Evolutionary conservation across 345 rosid genomes (phyloP).

Genomic region (Citrus cavaleriei): DNA sequence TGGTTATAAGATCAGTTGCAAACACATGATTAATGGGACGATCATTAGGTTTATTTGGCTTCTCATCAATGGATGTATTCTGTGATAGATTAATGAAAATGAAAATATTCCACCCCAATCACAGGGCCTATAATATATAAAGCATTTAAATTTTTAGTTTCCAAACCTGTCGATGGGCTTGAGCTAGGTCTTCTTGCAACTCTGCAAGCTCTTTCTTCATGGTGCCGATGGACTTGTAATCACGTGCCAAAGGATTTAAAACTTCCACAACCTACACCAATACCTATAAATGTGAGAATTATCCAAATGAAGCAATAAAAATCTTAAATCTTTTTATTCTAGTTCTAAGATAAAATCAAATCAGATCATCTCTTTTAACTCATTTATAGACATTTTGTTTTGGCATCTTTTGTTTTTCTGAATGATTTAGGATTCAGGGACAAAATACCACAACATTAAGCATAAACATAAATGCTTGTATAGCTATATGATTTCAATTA

Average conservation of each 20-base stretch:
- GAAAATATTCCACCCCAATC: background rate
- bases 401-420: background rate
- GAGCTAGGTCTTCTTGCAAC: slow-evolving; percentile 76
- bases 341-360: background rate
- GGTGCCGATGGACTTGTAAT: slow-evolving; percentile 87
- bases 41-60: background rate
- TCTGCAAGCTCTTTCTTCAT: slow-evolving; percentile 88
- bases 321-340: background rate
- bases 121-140: background rate
- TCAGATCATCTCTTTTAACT: background rate
- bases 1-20: background rate
- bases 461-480: background rate
- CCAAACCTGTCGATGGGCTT: slow-evolving; percentile 83
- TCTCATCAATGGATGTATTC: background rate
- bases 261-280: slow-evolving; percentile 84
- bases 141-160: background rate
- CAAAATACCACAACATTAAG: background rate
- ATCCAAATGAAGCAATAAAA: background rate
- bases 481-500: background rate
- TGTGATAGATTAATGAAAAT: background rate
- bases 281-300: slow-evolving; percentile 9
- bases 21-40: background rate
- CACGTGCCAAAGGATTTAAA: slow-evolving; percentile 95
- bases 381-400: background rate
- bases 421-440: background rate